Percentiles rank a stretch among this genome's conserved stretches.
Conservation (phyloP, 805 yeast genomes). For the Schwanniomyces pseudopolymorphus region DNA sequence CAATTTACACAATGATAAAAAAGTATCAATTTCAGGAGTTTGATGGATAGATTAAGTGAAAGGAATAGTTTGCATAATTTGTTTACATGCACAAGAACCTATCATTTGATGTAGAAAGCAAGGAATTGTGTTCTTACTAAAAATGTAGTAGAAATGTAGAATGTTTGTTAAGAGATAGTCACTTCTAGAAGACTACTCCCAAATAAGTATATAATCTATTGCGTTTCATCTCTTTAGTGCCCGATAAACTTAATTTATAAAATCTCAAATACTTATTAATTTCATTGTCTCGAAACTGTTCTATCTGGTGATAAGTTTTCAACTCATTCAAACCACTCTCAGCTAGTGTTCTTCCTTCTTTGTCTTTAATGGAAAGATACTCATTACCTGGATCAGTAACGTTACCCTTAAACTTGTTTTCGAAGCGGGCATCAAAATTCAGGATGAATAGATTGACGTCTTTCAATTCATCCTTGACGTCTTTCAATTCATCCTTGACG, state of each 20-base stretch:
- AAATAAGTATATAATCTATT: neutral
- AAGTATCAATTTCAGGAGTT: too few relatives aligned
- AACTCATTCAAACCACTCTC: neutral
- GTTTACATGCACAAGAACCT: too few relatives aligned
- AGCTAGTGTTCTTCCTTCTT: neutral
- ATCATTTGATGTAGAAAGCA: too few relatives aligned
- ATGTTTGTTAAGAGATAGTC: too few relatives aligned
- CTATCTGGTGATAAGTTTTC: neutral
- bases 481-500: neutral
- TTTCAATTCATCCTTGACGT: neutral
- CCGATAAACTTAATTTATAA: neutral
- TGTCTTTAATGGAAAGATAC: neutral
- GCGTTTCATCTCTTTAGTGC: neutral
- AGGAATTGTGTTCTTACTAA: too few relatives aligned
- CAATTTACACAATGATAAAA: too few relatives aligned
- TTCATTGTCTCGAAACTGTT: neutral
- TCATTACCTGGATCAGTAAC: neutral
- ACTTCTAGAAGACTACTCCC: neutral
- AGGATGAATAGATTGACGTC: neutral
- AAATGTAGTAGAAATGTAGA: too few relatives aligned
- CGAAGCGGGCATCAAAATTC: neutral
- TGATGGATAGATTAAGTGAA: too few relatives aligned
- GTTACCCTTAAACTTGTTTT: neutral
- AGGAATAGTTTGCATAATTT: too few relatives aligned
- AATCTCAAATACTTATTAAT: neutral